Conservation (phyloP, 805 yeast species). For the Starmerella roubikii region DNA sequence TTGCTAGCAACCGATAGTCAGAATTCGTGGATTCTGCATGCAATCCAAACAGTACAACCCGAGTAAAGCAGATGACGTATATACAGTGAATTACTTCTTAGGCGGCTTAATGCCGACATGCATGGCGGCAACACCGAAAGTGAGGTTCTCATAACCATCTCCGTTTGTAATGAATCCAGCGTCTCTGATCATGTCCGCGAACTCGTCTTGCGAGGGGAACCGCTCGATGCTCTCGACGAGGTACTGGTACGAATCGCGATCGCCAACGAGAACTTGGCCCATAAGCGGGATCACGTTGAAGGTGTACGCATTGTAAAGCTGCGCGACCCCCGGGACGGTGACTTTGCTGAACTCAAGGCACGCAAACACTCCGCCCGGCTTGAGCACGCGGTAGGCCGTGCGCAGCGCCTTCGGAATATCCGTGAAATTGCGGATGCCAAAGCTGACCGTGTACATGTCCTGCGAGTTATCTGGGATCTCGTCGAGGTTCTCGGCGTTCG, state of each 20-base stretch:
- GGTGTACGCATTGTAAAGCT: slow-evolving; percentile 75
- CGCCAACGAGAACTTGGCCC: slow-evolving; percentile 93
- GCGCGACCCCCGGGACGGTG: slow-evolving; percentile 59
- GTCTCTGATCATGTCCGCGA: slow-evolving; percentile 78
- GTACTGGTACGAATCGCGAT: slow-evolving; percentile 90
- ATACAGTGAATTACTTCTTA: no score
- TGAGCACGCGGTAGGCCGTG: slow-evolving; percentile 90
- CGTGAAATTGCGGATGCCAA: slow-evolving; percentile 94
- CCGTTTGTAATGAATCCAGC: slow-evolving; percentile 92
- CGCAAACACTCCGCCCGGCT: slow-evolving; percentile 96
- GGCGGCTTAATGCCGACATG: slow-evolving; percentile 81
- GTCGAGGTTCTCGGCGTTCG: slow-evolving; percentile 85
- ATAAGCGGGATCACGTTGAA: slow-evolving; percentile 77
- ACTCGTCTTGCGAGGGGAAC: slow-evolving; percentile 86
- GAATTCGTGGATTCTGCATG: no score
- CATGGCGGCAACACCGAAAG: slow-evolving; percentile 91
- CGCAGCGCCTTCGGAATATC: slow-evolving; percentile 83
- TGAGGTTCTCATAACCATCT: slow-evolving; percentile 82
- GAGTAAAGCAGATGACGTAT: no score
- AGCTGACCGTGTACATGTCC: slow-evolving; percentile 91
- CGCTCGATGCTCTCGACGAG: slow-evolving; percentile 85
- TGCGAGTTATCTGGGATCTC: slow-evolving; percentile 72
- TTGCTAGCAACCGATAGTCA: no score
- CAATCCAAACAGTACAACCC: no score
- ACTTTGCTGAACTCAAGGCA: slow-evolving; percentile 93